Evolutionary conservation across 192 early-diverging fungal genomes (phyloP).

Genomic region (Coemansia sp.): DNA sequence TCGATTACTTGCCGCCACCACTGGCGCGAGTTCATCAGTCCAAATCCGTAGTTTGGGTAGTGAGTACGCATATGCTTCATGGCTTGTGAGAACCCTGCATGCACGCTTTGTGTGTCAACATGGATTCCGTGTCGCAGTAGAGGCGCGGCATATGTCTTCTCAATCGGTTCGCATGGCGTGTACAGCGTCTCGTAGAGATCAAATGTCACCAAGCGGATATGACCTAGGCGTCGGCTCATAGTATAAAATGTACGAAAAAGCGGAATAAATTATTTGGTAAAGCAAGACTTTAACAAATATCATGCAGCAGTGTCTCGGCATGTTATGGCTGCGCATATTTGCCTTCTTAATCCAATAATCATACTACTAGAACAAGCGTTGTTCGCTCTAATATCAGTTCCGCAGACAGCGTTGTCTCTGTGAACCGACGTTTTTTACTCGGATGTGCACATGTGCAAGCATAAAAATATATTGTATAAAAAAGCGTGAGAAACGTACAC

Average conservation of each 20-base stretch:
- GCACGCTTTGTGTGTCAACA: slow-evolving; percentile 26
- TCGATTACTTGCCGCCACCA: slow-evolving; percentile 61
- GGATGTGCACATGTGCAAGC: too few species aligned
- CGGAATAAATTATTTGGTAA: too few species aligned
- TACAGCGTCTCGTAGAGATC: slow-evolving; percentile 64
- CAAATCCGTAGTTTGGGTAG: slow-evolving; percentile 57
- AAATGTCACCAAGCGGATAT: slow-evolving; percentile 60
- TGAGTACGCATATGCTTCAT: slow-evolving; percentile 36
- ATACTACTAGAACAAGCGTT: too few species aligned
- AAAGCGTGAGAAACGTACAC: neutral
- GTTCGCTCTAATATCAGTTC: too few species aligned
- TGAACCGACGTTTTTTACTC: too few species aligned
- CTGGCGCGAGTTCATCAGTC: slow-evolving; percentile 40
- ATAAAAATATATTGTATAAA: neutral
- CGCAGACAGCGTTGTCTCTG: too few species aligned
- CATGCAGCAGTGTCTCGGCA: too few species aligned
- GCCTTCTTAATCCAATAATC: too few species aligned
- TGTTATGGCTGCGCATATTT: too few species aligned
- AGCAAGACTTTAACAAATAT: too few species aligned
- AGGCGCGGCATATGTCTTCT: slow-evolving; percentile 30
- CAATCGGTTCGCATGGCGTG: slow-evolving; percentile 44
- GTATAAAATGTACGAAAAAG: neutral
- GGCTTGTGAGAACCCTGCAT: slow-evolving; percentile 35
- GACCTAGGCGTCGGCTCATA: slow-evolving; percentile 17
- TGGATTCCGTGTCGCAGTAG: slow-evolving; percentile 48